Conservation (phyloP, 106 monocot genomes). For the Dioscorea dumetorum region DNA sequence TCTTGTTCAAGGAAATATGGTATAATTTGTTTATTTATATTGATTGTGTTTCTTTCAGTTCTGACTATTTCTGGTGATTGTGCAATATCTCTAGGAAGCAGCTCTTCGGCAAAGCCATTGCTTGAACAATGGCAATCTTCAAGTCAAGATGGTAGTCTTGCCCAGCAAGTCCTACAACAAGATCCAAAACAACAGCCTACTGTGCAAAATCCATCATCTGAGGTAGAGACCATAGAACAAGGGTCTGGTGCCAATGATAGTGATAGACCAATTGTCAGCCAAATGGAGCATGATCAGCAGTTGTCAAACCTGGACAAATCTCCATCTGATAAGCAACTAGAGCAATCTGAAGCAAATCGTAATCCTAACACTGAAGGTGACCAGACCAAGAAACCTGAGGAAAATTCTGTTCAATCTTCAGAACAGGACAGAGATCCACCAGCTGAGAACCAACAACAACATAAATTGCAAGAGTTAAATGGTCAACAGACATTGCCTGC, state of each 20-base stretch:
- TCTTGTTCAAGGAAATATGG: too few species aligned
- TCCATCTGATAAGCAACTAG: conserved; percentile 15
- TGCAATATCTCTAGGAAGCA: conserved; percentile 15
- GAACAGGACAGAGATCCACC: conserved; percentile 20
- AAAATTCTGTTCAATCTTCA: conserved; percentile 13
- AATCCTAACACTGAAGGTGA: conserved; percentile 27
- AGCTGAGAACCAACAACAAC: conserved; percentile 19
- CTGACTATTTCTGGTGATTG: not conserved
- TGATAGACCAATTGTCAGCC: conserved; percentile 17
- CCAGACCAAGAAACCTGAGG: conserved; percentile 15
- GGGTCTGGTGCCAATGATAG: conserved; percentile 18
- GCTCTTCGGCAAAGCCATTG: conserved; percentile 29
- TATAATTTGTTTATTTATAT: not conserved
- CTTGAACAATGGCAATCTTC: conserved; percentile 31
- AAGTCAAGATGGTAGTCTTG: conserved; percentile 27
- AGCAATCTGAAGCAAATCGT: conserved; percentile 13
- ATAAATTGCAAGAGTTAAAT: conserved; percentile 12
- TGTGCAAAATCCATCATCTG: conserved; percentile 25
- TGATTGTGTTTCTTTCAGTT: not conserved
- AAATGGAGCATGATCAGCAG: conserved; percentile 17
- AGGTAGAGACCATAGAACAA: conserved; percentile 15
- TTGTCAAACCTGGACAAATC: conserved; percentile 13
- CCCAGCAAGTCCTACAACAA: conserved; percentile 24
- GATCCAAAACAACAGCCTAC: conserved; percentile 23
- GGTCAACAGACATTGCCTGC: conserved; percentile 37